phyloP scores from a whole-genome alignment of 2,329 filamentous ascomycete species.

The Tolypocladium nubicola region DNA sequence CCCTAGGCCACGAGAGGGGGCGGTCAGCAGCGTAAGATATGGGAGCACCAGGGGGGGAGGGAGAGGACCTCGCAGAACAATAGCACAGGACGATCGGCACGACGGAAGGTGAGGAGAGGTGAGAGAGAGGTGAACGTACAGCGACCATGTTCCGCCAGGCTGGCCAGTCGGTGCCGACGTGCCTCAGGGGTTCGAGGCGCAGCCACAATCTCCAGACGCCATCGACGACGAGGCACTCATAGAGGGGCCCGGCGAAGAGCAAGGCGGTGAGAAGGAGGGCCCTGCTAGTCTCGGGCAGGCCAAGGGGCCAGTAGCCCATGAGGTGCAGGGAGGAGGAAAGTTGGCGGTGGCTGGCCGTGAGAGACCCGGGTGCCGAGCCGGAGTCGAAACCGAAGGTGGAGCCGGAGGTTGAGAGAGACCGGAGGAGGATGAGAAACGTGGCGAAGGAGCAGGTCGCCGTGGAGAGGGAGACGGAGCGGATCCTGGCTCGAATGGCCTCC shows the following conservation, averaged over 20 bases:
- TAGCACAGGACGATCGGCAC: neutral
- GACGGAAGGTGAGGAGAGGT: neutral
- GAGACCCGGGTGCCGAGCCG: neutral
- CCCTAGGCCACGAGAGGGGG: slow-evolving; percentile 38
- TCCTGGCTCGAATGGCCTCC: slow-evolving; percentile 77
- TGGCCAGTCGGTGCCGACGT: slow-evolving; percentile 61
- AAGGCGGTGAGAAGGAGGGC: slow-evolving; percentile 62
- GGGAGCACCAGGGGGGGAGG: neutral
- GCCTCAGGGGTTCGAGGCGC: slow-evolving; percentile 40
- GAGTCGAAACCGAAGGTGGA: neutral
- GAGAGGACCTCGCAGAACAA: neutral
- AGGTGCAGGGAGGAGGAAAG: slow-evolving; percentile 37
- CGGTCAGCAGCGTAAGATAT: neutral
- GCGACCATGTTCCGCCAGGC: slow-evolving; percentile 81
- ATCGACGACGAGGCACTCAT: slow-evolving; percentile 66
- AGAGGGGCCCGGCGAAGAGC: slow-evolving; percentile 78
- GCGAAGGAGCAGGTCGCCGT: slow-evolving; percentile 56
- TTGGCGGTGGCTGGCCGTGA: neutral
- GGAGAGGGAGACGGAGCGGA: slow-evolving; percentile 68
- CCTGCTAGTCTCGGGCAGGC: slow-evolving; percentile 50
- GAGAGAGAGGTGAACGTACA: slow-evolving; percentile 37
- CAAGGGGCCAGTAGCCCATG: slow-evolving; percentile 74
- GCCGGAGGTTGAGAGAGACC: neutral
- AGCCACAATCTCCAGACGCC: slow-evolving; percentile 58
- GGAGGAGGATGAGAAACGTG: slow-evolving; percentile 53